Percentiles rank a stretch among this genome's conserved stretches.
Conservation (phyloP, 176 grass and related monocot species). For the Bothriochloa decipiens region DNA sequence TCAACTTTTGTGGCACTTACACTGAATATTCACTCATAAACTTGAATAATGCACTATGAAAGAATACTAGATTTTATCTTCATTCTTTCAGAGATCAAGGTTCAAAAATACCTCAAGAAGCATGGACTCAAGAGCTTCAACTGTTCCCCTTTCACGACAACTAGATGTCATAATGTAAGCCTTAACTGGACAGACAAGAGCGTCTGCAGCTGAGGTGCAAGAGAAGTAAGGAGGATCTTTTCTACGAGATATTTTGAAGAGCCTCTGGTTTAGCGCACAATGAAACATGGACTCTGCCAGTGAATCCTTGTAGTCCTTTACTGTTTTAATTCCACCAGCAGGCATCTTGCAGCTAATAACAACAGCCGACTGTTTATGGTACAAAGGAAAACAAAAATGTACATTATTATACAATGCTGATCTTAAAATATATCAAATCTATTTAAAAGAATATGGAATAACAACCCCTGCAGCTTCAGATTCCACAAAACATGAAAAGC, state of each 20-base stretch:
- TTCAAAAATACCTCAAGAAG: constrained; percentile 82
- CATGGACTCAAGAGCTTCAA: constrained; percentile 94
- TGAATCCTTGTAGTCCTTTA: constrained; percentile 92
- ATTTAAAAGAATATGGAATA: constrained; percentile 24
- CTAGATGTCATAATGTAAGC: constrained; percentile 98
- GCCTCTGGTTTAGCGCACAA: constrained; percentile 94
- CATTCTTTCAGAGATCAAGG: constrained; percentile 38
- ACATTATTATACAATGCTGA: background rate
- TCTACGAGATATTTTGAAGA: constrained; percentile 94
- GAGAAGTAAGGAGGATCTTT: constrained; percentile 93
- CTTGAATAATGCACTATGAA: no score
- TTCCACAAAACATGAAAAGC: constrained; percentile 98
- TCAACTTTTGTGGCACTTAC: background rate
- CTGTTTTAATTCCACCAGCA: constrained; percentile 79
- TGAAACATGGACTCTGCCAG: constrained; percentile 96
- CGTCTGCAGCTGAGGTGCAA: constrained; percentile 91
- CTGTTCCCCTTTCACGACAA: constrained; percentile 89
- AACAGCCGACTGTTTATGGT: constrained; percentile 84
- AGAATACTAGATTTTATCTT: constrained; percentile 17
- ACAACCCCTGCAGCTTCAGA: constrained; percentile 98
- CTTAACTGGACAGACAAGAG: constrained; percentile 85
- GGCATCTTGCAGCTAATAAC: constrained; percentile 97
- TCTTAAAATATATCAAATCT: background rate
- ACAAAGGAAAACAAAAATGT: constrained; percentile 37
- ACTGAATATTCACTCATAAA: background rate